A percentile compares a stretch with the other conserved stretches of the same genome.
Conservation (phyloP, 495 filamentous ascomycete genomes). For the Cladorrhinum samala region DNA sequence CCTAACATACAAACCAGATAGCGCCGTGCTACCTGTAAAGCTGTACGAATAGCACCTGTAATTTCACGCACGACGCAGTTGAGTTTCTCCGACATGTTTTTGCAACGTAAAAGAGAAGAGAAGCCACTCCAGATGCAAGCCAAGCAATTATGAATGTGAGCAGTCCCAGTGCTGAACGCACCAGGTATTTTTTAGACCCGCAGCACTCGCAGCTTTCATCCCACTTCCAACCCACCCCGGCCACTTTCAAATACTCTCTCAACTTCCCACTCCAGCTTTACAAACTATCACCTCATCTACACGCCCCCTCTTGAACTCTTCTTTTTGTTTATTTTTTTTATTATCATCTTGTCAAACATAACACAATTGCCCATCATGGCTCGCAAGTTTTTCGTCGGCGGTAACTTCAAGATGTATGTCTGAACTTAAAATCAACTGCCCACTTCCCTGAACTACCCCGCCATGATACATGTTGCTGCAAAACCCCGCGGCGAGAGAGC, state of each 20-base stretch:
- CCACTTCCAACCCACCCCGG: conserved; percentile 5
- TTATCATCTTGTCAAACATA: neutral
- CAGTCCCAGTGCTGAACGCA: neutral
- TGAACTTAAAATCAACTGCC: conserved; percentile 1
- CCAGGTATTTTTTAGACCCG: neutral
- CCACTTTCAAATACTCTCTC: conserved; percentile 4
- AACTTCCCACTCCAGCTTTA: conserved; percentile 2
- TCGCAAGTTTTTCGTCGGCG: conserved; percentile 98
- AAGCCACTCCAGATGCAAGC: neutral
- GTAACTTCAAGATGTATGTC: conserved; percentile 96
- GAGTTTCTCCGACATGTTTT: neutral
- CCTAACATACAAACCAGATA: too few species aligned
- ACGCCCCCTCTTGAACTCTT: neutral
- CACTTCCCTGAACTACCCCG: conserved; percentile 23
- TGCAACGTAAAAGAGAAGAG: neutral
- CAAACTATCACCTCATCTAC: neutral
- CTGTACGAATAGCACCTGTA: too few species aligned
- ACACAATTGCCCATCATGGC: conserved; percentile 54
- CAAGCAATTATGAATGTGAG: neutral
- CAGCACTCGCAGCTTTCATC: conserved; percentile 6
- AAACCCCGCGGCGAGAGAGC: conserved; percentile 13
- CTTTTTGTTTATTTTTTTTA: neutral
- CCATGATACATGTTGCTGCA: too few species aligned
- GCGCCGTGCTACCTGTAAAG: too few species aligned
- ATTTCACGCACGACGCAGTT: neutral